These are phyloP conservation scores for Pichia gijzeniarum DNA, from an alignment of 805 yeast species.

Conservation along the genomic window DNA sequence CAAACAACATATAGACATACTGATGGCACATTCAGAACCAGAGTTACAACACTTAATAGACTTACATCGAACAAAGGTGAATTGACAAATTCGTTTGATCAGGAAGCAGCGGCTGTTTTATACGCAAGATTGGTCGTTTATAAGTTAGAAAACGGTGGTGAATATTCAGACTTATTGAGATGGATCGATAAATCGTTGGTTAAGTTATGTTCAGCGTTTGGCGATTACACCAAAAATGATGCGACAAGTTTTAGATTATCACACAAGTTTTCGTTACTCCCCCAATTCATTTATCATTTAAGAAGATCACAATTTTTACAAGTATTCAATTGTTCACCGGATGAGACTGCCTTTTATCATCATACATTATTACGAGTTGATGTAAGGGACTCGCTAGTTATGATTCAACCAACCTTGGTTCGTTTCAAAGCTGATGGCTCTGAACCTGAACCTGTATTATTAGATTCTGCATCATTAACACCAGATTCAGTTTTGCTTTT, in stretches of 20 bases:
- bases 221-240: constrained; percentile 86
- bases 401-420: constrained; percentile 96
- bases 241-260: constrained; percentile 75
- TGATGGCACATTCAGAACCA: constrained; percentile 80
- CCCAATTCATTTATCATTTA: constrained; percentile 92
- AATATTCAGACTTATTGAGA: constrained; percentile 74
- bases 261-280: constrained; percentile 79
- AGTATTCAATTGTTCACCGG: constrained; percentile 97
- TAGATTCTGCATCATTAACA: constrained; percentile 88
- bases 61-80: constrained; percentile 45
- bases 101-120: constrained; percentile 95
- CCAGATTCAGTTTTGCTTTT: constrained; percentile 81
- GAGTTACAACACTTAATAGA: constrained; percentile 81
- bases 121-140: constrained; percentile 87
- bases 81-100: constrained; percentile 72
- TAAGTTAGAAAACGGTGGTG: constrained; percentile 77
- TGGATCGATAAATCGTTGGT: constrained; percentile 94
- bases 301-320: constrained; percentile 95
- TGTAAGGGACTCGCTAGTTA: constrained; percentile 83
- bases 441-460: constrained; percentile 85
- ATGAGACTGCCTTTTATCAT: constrained; percentile 95
- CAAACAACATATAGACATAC: constrained; percentile 92
- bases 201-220: constrained; percentile 85
- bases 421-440: constrained; percentile 70
- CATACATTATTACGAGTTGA: constrained; percentile 90